Evolutionary conservation across 1,284 basidiomycete genomes (phyloP).

Genomic region (Ustilago hordei): DNA sequence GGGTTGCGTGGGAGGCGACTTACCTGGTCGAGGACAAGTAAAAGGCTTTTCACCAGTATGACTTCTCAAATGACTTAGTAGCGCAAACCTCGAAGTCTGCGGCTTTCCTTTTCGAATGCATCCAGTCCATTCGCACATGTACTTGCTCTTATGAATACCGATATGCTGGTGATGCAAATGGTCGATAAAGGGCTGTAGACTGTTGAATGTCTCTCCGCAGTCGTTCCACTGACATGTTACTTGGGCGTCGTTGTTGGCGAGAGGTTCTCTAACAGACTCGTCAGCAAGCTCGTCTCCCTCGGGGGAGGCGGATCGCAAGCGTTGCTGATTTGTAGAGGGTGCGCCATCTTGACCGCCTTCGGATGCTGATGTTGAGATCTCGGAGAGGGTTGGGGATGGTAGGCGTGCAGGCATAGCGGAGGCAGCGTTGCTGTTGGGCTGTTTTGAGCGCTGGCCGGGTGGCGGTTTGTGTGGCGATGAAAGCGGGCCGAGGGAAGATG

Average conservation of each 20-base stretch:
- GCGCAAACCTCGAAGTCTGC: constrained; percentile 86
- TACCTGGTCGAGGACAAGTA: constrained; percentile 82
- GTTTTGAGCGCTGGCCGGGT: constrained; percentile 10
- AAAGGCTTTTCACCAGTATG: constrained; percentile 94
- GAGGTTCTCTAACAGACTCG: constrained; percentile 29
- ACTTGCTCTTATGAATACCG: constrained; percentile 85
- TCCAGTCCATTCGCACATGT: constrained; percentile 87
- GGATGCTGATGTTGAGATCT: constrained; percentile 61
- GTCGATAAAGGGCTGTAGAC: constrained; percentile 79
- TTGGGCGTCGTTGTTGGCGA: constrained; percentile 35
- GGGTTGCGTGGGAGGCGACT: constrained; percentile 53
- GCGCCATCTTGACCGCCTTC: constrained; percentile 39
- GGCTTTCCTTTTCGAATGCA: constrained; percentile 82
- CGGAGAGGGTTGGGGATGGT: constrained; percentile 40
- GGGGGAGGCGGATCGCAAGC: constrained; percentile 31
- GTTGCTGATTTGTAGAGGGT: constrained; percentile 5
- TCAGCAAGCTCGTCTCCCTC: constrained; percentile 54
- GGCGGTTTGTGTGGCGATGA: constrained; percentile 46
- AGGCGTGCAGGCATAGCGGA: constrained; percentile 20
- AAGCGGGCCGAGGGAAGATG: constrained; percentile 37
- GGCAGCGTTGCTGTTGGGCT: not conserved
- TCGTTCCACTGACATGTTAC: constrained; percentile 79
- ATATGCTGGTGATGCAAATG: constrained; percentile 83
- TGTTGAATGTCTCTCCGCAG: constrained; percentile 78
- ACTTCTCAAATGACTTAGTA: constrained; percentile 81